Evolutionary conservation across 1,284 basidiomycete genomes (phyloP), one percentile per base, ranked within the genome.

Genomic region (Moesziomyces parantarcticus): DNA sequence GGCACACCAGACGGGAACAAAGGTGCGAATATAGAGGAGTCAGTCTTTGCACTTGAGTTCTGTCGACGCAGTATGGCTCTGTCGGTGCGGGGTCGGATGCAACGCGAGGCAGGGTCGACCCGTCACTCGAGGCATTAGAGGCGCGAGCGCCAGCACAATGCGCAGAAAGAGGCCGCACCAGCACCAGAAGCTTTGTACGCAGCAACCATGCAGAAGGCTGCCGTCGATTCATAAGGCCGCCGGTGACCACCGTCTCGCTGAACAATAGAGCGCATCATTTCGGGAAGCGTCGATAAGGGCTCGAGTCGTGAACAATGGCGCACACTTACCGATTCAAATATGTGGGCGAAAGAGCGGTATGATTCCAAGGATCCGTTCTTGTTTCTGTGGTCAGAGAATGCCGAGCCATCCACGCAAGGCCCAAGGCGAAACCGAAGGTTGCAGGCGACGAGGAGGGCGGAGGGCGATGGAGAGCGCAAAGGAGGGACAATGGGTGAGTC

Each of bases 241-340:
- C 44, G 53, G 54, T 22, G 32, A 20, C 49, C 32, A 26, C 7
- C 36, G 18, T 8, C 34, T 39, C 6, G 18, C 29, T 40, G 32
- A 20, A 55, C 51, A 55, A 58, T 50, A n/a, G 44, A 36, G 16
- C 26, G 9, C n/a, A 26, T 54, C 34, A 43, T 41, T 22, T 36
- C 25, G 34, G 47, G 18, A 51, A 23, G 56, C 26, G 39, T 46
- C 32, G 44, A 42, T 18, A 25, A 6, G 22, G 18, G 36, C 36
- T 39, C 14, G 16, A 18, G 36, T 16, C 36, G 36, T 32, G 4
- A 1, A n/a, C 14, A 18, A 42, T 9, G 22, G 34, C 23, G 26
- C 23, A 40, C 8, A 62, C 65, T 68, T 68, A 68, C 65, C 36
- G 47, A 45, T 14, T 57, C 58, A 21, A 50, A 34, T 42, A 34